These are phyloP conservation scores for Moesziomyces globuligerus DNA, from an alignment of 1,284 basidiomycete species.

Conservation along the genomic window DNA sequence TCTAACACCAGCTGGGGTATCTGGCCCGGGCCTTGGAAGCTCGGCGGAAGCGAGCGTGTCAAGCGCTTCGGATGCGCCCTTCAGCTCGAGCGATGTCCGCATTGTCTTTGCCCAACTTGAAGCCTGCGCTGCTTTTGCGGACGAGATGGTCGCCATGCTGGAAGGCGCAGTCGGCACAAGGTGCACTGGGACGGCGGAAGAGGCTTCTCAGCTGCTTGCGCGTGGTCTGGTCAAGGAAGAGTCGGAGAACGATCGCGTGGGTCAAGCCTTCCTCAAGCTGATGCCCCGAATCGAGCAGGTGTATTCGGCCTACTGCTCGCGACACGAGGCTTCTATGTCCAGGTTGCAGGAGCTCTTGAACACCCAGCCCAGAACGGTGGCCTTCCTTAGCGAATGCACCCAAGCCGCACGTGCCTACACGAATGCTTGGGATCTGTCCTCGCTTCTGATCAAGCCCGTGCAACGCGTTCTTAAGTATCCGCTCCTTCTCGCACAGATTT, in stretches of 20 bases:
- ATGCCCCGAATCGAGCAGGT: constrained; percentile 80
- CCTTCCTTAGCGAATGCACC: constrained; percentile 67
- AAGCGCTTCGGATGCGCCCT: constrained; percentile 62
- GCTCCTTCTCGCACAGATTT: constrained; percentile 81
- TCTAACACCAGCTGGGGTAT: constrained; percentile 10
- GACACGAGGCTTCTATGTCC: constrained; percentile 79
- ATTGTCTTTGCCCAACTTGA: constrained; percentile 83
- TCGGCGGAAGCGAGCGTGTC: constrained; percentile 6
- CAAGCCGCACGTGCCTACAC: constrained; percentile 68
- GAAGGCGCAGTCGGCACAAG: constrained; percentile 65
- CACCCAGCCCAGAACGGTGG: constrained; percentile 51
- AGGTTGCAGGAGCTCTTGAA: constrained; percentile 69
- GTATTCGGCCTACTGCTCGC: constrained; percentile 87
- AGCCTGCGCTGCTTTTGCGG: constrained; percentile 78
- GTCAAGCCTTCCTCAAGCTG: constrained; percentile 79
- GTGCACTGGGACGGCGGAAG: constrained; percentile 33
- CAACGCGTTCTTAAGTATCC: constrained; percentile 78
- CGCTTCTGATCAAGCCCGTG: constrained; percentile 78
- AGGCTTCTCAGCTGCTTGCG: constrained; percentile 27
- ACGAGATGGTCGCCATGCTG: constrained; percentile 72
- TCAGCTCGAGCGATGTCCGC: constrained; percentile 78
- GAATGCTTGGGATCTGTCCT: constrained; percentile 92
- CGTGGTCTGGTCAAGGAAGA: constrained; percentile 20
- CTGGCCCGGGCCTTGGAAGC: constrained; percentile 3
- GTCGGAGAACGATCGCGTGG: constrained; percentile 74